Evolutionary conservation across 1,139 yeast species (phyloP).

Genomic region (Zhuliangozyma blackwelliae): DNA sequence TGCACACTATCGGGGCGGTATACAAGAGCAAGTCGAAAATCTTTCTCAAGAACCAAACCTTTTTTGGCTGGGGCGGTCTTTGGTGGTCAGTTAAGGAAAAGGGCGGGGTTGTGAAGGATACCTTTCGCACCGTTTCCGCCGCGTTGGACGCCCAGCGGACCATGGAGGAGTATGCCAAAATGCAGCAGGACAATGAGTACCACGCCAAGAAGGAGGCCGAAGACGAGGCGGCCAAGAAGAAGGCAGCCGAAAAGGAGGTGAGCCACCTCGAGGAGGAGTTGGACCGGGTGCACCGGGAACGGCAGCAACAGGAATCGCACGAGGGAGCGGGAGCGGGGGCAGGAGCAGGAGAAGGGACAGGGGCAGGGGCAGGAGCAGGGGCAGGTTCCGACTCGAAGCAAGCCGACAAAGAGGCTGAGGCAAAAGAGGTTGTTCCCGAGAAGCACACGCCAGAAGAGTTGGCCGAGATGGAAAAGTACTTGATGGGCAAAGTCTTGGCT

Average conservation of each 20-base stretch:
- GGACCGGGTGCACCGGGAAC: conserved; percentile 15
- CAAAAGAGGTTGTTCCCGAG: conserved; percentile 27
- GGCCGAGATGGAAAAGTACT: conserved; percentile 79
- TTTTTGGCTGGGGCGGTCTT: conserved; percentile 80
- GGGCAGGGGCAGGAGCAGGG: conserved; percentile 2
- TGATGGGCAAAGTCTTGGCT: conserved; percentile 86
- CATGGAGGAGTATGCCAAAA: conserved; percentile 73
- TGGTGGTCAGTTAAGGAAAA: conserved; percentile 83
- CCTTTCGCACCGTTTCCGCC: conserved; percentile 76
- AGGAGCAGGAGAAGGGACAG: too few species aligned
- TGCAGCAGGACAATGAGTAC: conserved; percentile 58
- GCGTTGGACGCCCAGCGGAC: conserved; percentile 91
- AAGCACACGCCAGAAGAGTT: conserved; percentile 76
- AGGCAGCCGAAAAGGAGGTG: conserved; percentile 13
- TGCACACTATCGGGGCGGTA: conserved; percentile 80
- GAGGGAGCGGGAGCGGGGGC: neutral
- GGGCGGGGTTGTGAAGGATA: conserved; percentile 79
- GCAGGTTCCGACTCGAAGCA: conserved; percentile 4
- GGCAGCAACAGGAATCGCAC: conserved; percentile 10
- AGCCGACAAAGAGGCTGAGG: conserved; percentile 11
- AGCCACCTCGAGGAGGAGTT: conserved; percentile 19
- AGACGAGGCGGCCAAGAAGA: conserved; percentile 20
- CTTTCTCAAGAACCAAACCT: conserved; percentile 58
- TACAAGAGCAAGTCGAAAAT: conserved; percentile 67
- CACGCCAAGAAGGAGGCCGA: conserved; percentile 41